Conservation (phyloP, 148 eudicot genomes). For the Rhododendron ovatum region DNA sequence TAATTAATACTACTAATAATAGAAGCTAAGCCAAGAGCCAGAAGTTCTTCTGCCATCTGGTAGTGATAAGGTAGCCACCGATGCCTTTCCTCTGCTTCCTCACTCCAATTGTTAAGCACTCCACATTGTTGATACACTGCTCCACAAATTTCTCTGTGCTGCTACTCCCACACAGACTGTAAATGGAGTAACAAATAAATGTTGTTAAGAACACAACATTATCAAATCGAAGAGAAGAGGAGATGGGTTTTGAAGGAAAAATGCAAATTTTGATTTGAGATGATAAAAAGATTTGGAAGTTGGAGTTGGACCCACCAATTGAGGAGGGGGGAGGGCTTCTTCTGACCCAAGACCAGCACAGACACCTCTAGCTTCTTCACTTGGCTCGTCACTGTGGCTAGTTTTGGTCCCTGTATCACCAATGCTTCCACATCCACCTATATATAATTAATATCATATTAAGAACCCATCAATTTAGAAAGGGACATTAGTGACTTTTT, state of each 20-base stretch:
- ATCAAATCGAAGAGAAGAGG: not conserved
- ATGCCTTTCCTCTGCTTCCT: constrained; percentile 83
- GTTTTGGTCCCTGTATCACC: constrained; percentile 50
- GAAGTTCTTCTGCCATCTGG: constrained; percentile 95
- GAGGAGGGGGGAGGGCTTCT: constrained; percentile 13
- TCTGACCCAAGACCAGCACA: constrained; percentile 34
- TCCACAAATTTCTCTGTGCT: constrained; percentile 78
- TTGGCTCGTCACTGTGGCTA: constrained; percentile 52
- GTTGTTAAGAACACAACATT: not conserved
- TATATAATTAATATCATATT: not conserved
- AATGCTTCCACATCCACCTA: constrained; percentile 60
- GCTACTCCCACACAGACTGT: constrained; percentile 72
- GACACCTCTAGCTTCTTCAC: constrained; percentile 62
- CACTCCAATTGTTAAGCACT: constrained; percentile 88
- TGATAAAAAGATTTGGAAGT: not conserved
- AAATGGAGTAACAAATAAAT: not conserved
- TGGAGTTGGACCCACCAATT: not conserved
- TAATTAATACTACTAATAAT: not conserved
- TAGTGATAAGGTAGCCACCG: constrained; percentile 92
- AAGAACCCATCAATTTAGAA: not conserved
- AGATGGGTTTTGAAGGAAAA: not conserved
- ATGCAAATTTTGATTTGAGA: not conserved
- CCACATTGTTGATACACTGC: constrained; percentile 77
- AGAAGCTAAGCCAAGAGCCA: constrained; percentile 78
- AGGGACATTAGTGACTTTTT: not conserved